Evolutionary conservation across 371 early-diverging fungal species (phyloP), one percentile per base, ranked within the genome.

Genomic region (Rhizopus arrhizus): DNA sequence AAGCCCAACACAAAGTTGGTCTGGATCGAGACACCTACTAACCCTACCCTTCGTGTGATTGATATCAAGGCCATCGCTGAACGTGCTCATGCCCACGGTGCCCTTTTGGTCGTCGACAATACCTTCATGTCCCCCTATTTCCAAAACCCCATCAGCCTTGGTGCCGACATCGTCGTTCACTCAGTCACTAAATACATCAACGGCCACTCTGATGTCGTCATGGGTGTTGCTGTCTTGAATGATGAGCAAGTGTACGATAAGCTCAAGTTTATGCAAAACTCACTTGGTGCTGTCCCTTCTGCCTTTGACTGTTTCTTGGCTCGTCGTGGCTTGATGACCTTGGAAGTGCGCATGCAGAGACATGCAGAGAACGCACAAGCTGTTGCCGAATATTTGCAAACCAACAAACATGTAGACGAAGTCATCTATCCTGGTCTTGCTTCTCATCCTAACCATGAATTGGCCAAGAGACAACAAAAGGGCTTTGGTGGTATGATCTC

Each of bases 171-270:
- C 59, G 96, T 93, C n/a, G 91, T 96, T 28, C 97, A 98, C 83
- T 95, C 95, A n/a, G 95, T 94, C 32, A 97, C 98, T 48, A 98
- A 98, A 80, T 97, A 96, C 80, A 88, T 97, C 73, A 97, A 97
- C 82, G 98, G 99, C 49, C 98, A 98, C 83, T 94, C 94, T 34
- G 99, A 98, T 76, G 97, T 95, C 15, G 92, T 97, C 11, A 95
- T 97, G 94, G 99, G 99, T 71, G 86, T 95, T 45, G 94, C 93
- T 34, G 88, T 91, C 13, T 94, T 93, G 56, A 89, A 82, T 74
- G 75, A 86, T 71, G 86, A 89, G 40, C 83, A 80, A 50, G 63
- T 95, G 58, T 80, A 84, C 64, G 83, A 88, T 28, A 87, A 89
- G 72, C 78, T 98, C 40, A 76, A 79, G 51, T 97, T 97, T 78